These are phyloP conservation scores for Ochetophila trinervis DNA, from an alignment of 306 rosid species.

Conservation along the genomic window DNA sequence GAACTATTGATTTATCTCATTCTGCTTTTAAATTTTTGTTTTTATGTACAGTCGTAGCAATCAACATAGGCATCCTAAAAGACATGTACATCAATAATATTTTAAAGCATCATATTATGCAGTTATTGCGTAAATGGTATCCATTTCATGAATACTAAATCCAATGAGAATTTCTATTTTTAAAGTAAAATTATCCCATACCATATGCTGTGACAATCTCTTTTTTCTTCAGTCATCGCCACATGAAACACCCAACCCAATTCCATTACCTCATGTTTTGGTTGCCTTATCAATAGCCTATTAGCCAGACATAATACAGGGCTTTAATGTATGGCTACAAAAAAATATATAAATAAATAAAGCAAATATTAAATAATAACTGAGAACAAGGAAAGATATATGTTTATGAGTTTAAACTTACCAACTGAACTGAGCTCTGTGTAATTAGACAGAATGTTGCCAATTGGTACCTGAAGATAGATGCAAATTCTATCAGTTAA, in stretches of 20 bases:
- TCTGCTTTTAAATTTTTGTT: background rate
- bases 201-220: constrained; percentile 14
- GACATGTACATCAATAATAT: too few relatives aligned
- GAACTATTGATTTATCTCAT: too few relatives aligned
- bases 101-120: background rate
- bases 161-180: background rate
- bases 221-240: constrained; percentile 17
- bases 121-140: background rate
- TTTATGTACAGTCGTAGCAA: background rate
- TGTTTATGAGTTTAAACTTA: background rate
- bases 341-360: background rate
- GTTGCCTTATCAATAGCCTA: background rate
- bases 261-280: constrained; percentile 4
- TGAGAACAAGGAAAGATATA: background rate
- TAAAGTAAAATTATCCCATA: constrained; percentile 15
- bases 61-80: background rate
- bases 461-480: constrained; percentile 2
- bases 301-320: background rate
- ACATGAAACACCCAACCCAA: constrained; percentile 5
- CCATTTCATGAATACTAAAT: background rate
- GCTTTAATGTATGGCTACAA: background rate
- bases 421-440: background rate
- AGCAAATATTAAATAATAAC: background rate
- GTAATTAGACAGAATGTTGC: background rate
- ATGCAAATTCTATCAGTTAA: background rate